Base-by-base conservation (phyloP, 2,329 filamentous ascomycete genomes). In the Aspergillus luchuensis region DNA sequence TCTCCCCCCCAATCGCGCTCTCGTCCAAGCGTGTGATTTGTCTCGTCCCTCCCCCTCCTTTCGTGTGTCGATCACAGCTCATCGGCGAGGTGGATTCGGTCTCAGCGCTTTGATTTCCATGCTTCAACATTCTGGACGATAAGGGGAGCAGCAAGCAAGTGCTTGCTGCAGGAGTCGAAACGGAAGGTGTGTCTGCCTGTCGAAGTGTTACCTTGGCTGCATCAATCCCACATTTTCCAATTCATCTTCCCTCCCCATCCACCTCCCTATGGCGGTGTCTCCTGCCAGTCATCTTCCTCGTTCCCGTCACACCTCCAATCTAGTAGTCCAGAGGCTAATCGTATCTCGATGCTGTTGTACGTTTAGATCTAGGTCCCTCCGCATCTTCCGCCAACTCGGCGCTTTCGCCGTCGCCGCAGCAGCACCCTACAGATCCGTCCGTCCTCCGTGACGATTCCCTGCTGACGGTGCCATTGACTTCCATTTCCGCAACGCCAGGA, bases 101-200 rank as follows among this genome's bases (percentile, higher is more conserved):
- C 59, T 67, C 62, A 45, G 56, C 62, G 62, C 66, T 69, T 71
- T 72, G 69, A 74, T 72, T 78, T 77, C 75, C 76, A 79, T 79
- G 77, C 75, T 75, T 77, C 76, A 78, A 74, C 69, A 78, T 79
- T 79, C 71, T 76, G 72, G 71, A 71, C 70, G 65, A 74, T 78
- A 78, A 76, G 66, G 69, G 72, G 71, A 76, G 78, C 78, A 74
- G 77, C 77, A 78, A 79, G 78, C 77, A 74, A 74, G 74, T 76
- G 78, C 77, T 79, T 79, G 77, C 77, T 78, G 76, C 76, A 74
- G 72, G 72, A 74, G 75, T 76, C 76, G 75, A 79, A 71, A 78
- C 77, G 77, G 78, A 79, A 77, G 74, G 78, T 79, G 76, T 76
- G 59, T 59, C 47, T 57, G 57, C 33, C 39, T 64, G 58, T 57